Percentiles rank a stretch among this genome's conserved stretches.
Conservation (phyloP, 225 moss, liverwort and hornwort species). For the Pleurozium schreberi region DNA sequence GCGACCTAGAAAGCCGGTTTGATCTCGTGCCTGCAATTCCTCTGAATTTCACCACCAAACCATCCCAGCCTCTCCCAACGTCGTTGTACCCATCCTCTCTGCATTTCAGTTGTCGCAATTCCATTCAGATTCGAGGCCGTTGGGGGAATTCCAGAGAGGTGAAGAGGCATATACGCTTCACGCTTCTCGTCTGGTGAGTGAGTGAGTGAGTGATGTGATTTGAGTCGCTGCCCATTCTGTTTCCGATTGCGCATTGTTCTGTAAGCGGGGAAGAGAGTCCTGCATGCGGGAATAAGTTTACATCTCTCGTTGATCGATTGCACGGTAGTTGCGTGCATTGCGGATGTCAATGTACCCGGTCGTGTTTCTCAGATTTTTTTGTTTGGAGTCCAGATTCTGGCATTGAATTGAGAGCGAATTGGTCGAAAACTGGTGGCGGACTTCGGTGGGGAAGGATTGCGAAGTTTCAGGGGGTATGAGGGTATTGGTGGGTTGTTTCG, state of each 20-base stretch:
- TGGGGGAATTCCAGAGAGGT: not conserved
- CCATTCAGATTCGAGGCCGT: slow-evolving; percentile 10
- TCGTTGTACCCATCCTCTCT: too few species aligned
- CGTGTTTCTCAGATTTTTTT: not conserved
- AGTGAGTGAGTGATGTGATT: not conserved
- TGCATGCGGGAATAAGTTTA: not conserved
- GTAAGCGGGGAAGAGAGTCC: not conserved
- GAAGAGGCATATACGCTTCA: not conserved
- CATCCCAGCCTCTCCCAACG: not conserved
- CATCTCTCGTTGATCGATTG: not conserved
- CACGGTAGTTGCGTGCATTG: not conserved
- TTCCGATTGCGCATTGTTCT: not conserved
- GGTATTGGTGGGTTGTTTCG: not conserved
- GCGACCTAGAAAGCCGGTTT: not conserved
- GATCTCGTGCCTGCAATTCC: not conserved
- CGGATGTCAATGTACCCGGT: not conserved
- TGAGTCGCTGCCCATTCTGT: not conserved
- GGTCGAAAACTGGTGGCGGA: not conserved
- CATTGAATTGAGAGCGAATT: not conserved
- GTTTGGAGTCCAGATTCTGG: not conserved
- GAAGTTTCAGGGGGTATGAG: not conserved
- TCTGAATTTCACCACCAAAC: not conserved
- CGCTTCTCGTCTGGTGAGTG: not conserved
- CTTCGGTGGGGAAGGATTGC: not conserved
- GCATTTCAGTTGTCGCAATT: not conserved